These are phyloP conservation scores for Aureobasidium sp. DNA, from an alignment of 2,329 filamentous ascomycete species.

Conservation along the genomic window DNA sequence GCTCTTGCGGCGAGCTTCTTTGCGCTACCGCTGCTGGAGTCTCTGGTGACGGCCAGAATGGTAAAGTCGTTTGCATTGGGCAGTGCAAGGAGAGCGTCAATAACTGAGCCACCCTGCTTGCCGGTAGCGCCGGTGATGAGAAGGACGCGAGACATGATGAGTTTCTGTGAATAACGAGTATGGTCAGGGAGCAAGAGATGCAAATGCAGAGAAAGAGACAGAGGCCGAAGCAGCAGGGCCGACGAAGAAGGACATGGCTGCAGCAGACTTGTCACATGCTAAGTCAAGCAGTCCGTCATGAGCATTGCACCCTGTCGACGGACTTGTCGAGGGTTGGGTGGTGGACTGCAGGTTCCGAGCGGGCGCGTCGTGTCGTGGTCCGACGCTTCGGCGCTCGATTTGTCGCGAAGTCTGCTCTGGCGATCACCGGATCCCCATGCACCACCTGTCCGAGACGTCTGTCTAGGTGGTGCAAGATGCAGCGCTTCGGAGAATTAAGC, in stretches of 20 bases:
- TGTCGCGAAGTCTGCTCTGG: neutral
- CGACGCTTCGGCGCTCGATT: conserved; percentile 8
- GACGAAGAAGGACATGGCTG: conserved; percentile 4
- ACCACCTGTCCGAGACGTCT: neutral
- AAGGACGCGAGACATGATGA: conserved; percentile 32
- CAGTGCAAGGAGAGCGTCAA: conserved; percentile 29
- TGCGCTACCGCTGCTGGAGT: conserved; percentile 42
- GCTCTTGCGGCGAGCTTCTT: conserved; percentile 38
- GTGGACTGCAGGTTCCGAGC: neutral
- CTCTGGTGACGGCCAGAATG: conserved; percentile 52
- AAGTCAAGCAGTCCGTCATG: neutral
- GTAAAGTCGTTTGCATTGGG: conserved; percentile 34
- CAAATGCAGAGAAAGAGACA: neutral
- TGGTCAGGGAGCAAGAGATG: neutral
- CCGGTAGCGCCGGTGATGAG: conserved; percentile 42
- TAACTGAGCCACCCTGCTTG: conserved; percentile 40
- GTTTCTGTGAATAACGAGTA: neutral
- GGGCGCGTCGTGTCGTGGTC: conserved; percentile 8
- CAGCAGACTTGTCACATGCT: conserved; percentile 2
- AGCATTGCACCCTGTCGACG: neutral
- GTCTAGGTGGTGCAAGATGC: neutral
- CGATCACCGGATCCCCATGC: conserved; percentile 13
- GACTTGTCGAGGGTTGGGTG: neutral
- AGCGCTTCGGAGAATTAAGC: conserved; percentile 14
- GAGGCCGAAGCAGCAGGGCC: neutral